Evolutionary conservation across 2,329 filamentous ascomycete genomes (phyloP).

Genomic region (Colletotrichum spinosum): DNA sequence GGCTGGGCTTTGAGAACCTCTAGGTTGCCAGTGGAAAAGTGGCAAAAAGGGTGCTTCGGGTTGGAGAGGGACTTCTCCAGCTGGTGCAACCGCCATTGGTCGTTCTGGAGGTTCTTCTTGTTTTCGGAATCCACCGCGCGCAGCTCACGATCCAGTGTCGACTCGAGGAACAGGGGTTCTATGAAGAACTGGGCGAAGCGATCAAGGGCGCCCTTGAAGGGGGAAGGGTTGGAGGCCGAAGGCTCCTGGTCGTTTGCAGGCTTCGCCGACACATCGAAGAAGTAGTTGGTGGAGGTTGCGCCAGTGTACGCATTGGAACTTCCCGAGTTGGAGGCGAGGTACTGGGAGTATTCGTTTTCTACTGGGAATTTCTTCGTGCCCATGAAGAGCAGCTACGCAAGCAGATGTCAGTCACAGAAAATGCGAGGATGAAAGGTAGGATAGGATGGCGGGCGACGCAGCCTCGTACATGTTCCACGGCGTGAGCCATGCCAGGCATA

Average conservation of each 20-base stretch:
- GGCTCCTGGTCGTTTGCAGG: conserved; percentile 70
- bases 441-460: not conserved
- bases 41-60: conserved; percentile 86
- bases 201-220: conserved; percentile 84
- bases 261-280: conserved; percentile 92
- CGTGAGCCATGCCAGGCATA: conserved; percentile 95
- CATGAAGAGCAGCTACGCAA: conserved; percentile 85
- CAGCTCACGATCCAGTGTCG: conserved; percentile 87
- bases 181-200: conserved; percentile 96
- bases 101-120: conserved; percentile 96
- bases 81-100: conserved; percentile 88
- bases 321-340: conserved; percentile 89
- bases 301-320: conserved; percentile 96
- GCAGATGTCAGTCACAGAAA: conserved; percentile 29
- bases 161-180: conserved; percentile 85
- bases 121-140: conserved; percentile 94
- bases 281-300: conserved; percentile 95
- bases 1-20: conserved; percentile 87
- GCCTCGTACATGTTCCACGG: conserved; percentile 82
- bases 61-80: conserved; percentile 91
- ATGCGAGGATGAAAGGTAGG: conserved; percentile 14
- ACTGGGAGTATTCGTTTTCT: conserved; percentile 96
- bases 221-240: conserved; percentile 67
- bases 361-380: conserved; percentile 97
- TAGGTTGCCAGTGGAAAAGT: conserved; percentile 92